phyloP scores from a whole-genome alignment of 495 filamentous ascomycete species.

The Cenococcum geophilum region DNA sequence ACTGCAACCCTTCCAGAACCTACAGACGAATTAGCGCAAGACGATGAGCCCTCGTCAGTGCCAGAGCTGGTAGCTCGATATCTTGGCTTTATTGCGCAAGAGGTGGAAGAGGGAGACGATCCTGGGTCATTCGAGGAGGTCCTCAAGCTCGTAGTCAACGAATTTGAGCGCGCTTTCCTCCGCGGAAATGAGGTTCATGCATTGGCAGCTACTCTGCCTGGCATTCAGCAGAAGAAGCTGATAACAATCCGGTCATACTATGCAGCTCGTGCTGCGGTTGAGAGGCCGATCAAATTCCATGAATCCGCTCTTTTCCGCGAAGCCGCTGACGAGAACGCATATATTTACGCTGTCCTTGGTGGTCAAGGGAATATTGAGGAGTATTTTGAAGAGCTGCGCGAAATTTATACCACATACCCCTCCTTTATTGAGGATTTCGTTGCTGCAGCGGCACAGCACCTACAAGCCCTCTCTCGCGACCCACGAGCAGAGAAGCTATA shows the following conservation, averaged over 20 bases:
- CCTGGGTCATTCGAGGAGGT: constrained; percentile 81
- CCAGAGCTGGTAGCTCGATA: constrained; percentile 87
- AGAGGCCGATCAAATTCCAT: constrained; percentile 76
- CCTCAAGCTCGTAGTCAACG: constrained; percentile 78
- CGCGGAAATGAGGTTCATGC: constrained; percentile 95
- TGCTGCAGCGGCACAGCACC: constrained; percentile 65
- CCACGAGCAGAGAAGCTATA: constrained; percentile 89
- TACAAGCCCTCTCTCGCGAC: constrained; percentile 78
- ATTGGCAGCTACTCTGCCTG: constrained; percentile 72
- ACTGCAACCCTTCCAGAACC: constrained; percentile 73
- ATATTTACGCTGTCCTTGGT: constrained; percentile 87
- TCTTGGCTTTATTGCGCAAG: constrained; percentile 76
- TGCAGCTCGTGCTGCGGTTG: constrained; percentile 73
- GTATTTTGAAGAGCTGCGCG: constrained; percentile 94
- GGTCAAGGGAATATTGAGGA: constrained; percentile 99
- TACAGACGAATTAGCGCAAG: constrained; percentile 93
- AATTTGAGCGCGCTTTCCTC: constrained; percentile 93
- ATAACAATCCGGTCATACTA: constrained; percentile 85
- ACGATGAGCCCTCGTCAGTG: constrained; percentile 93
- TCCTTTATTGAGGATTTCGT: constrained; percentile 84
- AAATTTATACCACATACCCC: constrained; percentile 83
- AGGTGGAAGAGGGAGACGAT: constrained; percentile 87
- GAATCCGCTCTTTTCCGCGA: constrained; percentile 90
- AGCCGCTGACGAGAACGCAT: constrained; percentile 68
- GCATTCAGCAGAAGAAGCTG: constrained; percentile 83